Evolutionary conservation across 2,329 filamentous ascomycete genomes (phyloP).

Genomic region (Incumbomyces lentus): DNA sequence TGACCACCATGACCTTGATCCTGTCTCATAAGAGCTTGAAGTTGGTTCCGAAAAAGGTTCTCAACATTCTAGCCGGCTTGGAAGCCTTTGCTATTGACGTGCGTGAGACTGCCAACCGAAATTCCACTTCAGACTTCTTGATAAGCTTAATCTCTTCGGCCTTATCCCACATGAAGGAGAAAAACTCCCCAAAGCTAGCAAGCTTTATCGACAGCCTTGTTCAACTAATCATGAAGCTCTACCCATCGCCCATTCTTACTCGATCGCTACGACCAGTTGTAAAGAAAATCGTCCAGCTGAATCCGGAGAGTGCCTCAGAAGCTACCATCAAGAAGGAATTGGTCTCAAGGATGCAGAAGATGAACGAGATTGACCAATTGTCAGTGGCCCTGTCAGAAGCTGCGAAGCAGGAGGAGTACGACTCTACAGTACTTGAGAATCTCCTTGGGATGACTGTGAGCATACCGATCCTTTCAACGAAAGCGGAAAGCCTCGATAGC

Average conservation of each 20-base stretch:
- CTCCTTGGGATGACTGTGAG: constrained; percentile 62
- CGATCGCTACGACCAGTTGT: constrained; percentile 10
- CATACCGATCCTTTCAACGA: constrained; percentile 39
- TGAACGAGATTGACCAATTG: constrained; percentile 51
- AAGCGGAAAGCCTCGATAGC: constrained; percentile 40
- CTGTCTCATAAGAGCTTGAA: constrained; percentile 66
- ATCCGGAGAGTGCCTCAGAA: constrained; percentile 10
- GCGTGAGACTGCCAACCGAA: neutral
- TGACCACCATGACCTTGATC: constrained; percentile 71
- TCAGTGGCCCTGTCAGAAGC: constrained; percentile 57
- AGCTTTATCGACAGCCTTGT: constrained; percentile 13
- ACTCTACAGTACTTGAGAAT: constrained; percentile 65
- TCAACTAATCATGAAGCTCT: constrained; percentile 13
- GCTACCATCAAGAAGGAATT: constrained; percentile 50
- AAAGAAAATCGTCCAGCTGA: constrained; percentile 6
- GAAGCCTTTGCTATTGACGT: neutral
- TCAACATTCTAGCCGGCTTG: constrained; percentile 38
- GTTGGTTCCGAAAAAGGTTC: constrained; percentile 58
- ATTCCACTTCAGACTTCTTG: neutral
- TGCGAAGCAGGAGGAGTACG: constrained; percentile 56
- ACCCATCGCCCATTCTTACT: constrained; percentile 2
- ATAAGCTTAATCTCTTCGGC: neutral
- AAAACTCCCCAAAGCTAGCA: neutral
- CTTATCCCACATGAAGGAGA: constrained; percentile 1
- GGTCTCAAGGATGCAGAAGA: constrained; percentile 54